Evolutionary conservation across 2,329 filamentous ascomycete species (phyloP).

Genomic region (Trichoderma semiorbis): DNA sequence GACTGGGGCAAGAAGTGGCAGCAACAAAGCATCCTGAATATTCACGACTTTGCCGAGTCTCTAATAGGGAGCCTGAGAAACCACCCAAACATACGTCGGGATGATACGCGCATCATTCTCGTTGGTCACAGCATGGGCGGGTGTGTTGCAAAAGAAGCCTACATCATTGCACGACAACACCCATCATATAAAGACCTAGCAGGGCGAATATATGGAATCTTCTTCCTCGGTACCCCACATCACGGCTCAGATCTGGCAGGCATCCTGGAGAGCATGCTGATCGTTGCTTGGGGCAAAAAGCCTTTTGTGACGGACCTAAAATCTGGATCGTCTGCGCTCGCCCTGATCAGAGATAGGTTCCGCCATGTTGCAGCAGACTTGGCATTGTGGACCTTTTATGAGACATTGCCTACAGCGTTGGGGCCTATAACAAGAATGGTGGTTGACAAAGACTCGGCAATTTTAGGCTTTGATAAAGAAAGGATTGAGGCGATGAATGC

Average conservation of each 20-base stretch:
- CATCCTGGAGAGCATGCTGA: neutral
- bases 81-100: neutral
- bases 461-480: conserved; percentile 14
- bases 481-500: conserved; percentile 9
- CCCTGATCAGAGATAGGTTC: conserved; percentile 3
- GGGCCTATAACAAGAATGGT: neutral
- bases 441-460: conserved; percentile 12
- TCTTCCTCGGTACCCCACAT: conserved; percentile 18
- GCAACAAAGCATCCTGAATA: neutral
- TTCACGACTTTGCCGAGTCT: conserved; percentile 14
- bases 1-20: conserved; percentile 9
- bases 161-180: conserved; percentile 10
- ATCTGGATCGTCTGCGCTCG: neutral
- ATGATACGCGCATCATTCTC: neutral
- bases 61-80: conserved; percentile 7
- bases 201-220: conserved; percentile 13
- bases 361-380: conserved; percentile 8
- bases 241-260: conserved; percentile 10
- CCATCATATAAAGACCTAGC: conserved; percentile 7
- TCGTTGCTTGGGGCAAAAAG: neutral
- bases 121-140: conserved; percentile 19
- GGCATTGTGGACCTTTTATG: conserved; percentile 14
- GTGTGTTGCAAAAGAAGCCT: conserved; percentile 13
- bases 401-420: neutral
- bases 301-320: conserved; percentile 9